Percentiles rank a stretch among this genome's conserved stretches.
phyloP scores from a whole-genome alignment of 139 green algal genomes.

The Picochlorum sp. region DNA sequence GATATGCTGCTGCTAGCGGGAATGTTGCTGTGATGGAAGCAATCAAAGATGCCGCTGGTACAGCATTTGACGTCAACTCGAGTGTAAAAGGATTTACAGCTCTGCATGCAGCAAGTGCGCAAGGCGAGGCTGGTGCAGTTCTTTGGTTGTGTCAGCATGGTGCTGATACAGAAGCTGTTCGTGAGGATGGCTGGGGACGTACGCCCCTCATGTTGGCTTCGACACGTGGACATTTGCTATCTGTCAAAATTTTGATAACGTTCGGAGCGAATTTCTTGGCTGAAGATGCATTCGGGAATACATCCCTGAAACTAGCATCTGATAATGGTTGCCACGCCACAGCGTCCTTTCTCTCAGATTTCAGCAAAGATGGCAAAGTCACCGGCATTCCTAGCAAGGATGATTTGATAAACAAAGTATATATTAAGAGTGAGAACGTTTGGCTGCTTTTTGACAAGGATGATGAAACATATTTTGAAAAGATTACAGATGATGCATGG shows the following conservation, averaged over 20 bases:
- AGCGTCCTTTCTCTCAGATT: not conserved
- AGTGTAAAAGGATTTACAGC: slow-evolving; percentile 9
- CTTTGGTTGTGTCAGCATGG: slow-evolving; percentile 10
- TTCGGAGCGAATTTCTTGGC: slow-evolving; percentile 4
- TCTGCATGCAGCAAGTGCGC: slow-evolving; percentile 6
- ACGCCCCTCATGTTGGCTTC: slow-evolving; percentile 15
- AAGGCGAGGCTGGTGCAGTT: not conserved
- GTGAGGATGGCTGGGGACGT: slow-evolving; percentile 12
- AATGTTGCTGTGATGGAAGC: not conserved
- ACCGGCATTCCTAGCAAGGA: not conserved
- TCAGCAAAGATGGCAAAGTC: not conserved
- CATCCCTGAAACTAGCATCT: not conserved
- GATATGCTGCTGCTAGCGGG: not conserved
- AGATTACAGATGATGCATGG: not conserved
- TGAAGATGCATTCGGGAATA: not conserved
- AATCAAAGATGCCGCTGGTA: not conserved
- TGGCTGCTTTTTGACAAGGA: too few species aligned
- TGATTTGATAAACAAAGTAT: too few species aligned
- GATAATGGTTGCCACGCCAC: not conserved
- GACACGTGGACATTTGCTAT: not conserved
- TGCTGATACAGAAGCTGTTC: not conserved
- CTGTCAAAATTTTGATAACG: slow-evolving; percentile 10
- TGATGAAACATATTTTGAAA: too few species aligned
- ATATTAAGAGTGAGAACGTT: too few species aligned
- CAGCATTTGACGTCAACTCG: not conserved